Conservation (phyloP, 257 asterid genomes). For the Eustoma russellianum region DNA sequence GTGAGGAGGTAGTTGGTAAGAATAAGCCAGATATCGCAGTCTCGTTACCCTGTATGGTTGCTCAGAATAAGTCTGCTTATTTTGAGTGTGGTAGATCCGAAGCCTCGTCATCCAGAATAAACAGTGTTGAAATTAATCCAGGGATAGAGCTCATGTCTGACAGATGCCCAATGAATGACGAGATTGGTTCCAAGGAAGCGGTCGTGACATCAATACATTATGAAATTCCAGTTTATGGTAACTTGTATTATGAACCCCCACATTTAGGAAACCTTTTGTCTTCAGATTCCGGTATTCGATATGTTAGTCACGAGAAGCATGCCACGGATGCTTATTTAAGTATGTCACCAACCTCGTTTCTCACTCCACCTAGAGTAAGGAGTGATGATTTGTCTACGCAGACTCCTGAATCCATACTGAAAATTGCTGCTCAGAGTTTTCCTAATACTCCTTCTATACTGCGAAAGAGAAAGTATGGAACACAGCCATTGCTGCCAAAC, state of each 20-base stretch:
- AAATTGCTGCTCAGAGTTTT: slow-evolving; percentile 76
- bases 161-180: slow-evolving; percentile 14
- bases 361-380: slow-evolving; percentile 64
- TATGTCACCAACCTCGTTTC: slow-evolving; percentile 30
- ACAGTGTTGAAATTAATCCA: slow-evolving; percentile 17
- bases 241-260: slow-evolving; percentile 74
- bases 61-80: slow-evolving; percentile 27
- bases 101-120: slow-evolving; percentile 27
- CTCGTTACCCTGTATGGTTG: slow-evolving; percentile 21
- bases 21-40: slow-evolving; percentile 25
- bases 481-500: slow-evolving; percentile 13
- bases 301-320: slow-evolving; percentile 28
- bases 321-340: slow-evolving; percentile 35
- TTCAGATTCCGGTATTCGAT: slow-evolving; percentile 27
- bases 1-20: slow-evolving; percentile 32
- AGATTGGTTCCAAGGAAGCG: slow-evolving; percentile 27
- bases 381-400: slow-evolving; percentile 30
- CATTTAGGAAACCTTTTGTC: slow-evolving; percentile 25
- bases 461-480: slow-evolving; percentile 57
- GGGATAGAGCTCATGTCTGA: slow-evolving; percentile 23
- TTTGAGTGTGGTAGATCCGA: slow-evolving; percentile 26
- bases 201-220: slow-evolving; percentile 24
- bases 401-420: slow-evolving; percentile 79
- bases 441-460: slow-evolving; percentile 83
- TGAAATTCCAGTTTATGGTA: slow-evolving; percentile 39